A percentile compares a stretch with the other conserved stretches of the same genome.
Evolutionary conservation across 805 yeast species (phyloP).

Genomic region (Nakazawaea anatomiae): DNA sequence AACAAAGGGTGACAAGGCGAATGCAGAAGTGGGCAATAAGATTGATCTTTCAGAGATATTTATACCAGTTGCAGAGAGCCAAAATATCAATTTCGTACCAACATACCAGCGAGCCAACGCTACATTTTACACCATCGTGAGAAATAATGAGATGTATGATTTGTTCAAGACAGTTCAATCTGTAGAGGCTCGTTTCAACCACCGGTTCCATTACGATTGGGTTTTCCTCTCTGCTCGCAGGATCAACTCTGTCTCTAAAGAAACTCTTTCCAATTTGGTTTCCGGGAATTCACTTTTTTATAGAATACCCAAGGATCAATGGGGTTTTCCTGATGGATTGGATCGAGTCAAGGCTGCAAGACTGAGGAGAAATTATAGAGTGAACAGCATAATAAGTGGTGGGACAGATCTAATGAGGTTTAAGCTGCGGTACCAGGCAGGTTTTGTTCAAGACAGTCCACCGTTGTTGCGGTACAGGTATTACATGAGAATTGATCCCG

Average conservation of each 20-base stretch:
- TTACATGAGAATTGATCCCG: conserved; percentile 56
- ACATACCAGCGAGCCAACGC: conserved; percentile 8
- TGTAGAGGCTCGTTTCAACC: conserved; percentile 80
- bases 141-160: neutral
- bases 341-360: conserved; percentile 47
- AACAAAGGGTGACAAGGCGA: too few species aligned
- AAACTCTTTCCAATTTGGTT: conserved; percentile 51
- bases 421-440: conserved; percentile 50
- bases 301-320: conserved; percentile 57
- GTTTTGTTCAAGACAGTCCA: conserved; percentile 44
- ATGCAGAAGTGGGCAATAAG: too few species aligned
- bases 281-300: conserved; percentile 74
- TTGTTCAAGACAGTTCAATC: conserved; percentile 30
- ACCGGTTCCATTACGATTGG: conserved; percentile 78
- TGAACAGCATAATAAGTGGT: conserved; percentile 20
- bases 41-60: neutral
- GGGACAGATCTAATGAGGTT: conserved; percentile 33
- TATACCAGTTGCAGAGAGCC: neutral
- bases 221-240: conserved; percentile 76
- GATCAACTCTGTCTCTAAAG: conserved; percentile 62
- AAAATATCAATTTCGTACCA: conserved; percentile 1
- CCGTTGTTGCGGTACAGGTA: conserved; percentile 40
- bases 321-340: conserved; percentile 69
- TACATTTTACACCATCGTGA: conserved; percentile 8
- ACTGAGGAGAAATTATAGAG: conserved; percentile 26